Evolutionary conservation across 2,329 filamentous ascomycete genomes (phyloP), one percentile per base, ranked within the genome.

Genomic region (Phialophora tarda): DNA sequence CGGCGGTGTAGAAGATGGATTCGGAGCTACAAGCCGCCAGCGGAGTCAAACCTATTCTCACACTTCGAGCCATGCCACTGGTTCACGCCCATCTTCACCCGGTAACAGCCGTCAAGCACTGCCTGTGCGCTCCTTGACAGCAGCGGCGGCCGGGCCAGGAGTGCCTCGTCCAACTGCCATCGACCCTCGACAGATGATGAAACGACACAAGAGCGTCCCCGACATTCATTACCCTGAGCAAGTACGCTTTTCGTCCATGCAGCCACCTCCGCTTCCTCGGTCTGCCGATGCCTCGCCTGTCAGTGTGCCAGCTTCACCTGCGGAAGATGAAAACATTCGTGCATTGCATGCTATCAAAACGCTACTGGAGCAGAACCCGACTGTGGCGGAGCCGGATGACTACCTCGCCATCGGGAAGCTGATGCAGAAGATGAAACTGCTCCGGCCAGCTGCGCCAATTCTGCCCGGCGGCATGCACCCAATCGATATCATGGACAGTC

Each of bases 41-140:
- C 85, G 92, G 74, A 95, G 91, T 76, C 92, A 96, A 77, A 96
- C 92, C 0, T 93, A 96, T 69, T 92, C 93, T 0, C 88, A 89
- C 53, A 81, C 92, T 50, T 64, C 69, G 11, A 62, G 41, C 44
- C 30, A 56, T 7, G 60, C 41, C 2, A 32, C 24, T 32, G 60
- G 50, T 8, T 62, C 88, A 87, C 55, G 82, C 90, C 53, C 89
- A 26, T 62, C 66, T 30, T 62, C 71, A 44, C 64, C 70, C 48
- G 30, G 62, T 58, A 50, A 69, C 63, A 70, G 63, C 59, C 41
- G 64, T 61, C 66, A 72, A 34, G 48, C 73, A 63, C 41, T 74
- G 53, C 60, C 73, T 60, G 58, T 72, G 51, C 62, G 74, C 65
- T 67, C 71, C n/a, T 47, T 71, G 66, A 67, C 71, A 2, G 41